Evolutionary conservation across 305 asterid species (phyloP).

Genomic region (Plantago coronopus): DNA sequence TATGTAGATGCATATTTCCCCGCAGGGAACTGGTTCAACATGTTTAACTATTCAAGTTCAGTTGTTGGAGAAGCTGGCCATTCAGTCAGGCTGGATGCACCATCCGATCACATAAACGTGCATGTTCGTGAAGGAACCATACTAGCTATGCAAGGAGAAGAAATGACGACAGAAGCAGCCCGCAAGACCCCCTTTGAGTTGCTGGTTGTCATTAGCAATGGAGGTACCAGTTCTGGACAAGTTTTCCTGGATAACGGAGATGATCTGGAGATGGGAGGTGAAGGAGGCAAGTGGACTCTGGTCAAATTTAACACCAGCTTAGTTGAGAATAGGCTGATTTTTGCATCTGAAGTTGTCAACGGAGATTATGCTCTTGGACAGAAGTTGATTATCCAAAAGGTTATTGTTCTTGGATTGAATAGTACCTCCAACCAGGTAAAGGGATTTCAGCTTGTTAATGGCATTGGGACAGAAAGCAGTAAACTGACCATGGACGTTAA

Average conservation of each 20-base stretch:
- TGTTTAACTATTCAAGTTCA: slow-evolving; percentile 48
- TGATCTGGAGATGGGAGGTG: slow-evolving; percentile 40
- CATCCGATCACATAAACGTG: slow-evolving; percentile 57
- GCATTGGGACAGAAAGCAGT: slow-evolving; percentile 18
- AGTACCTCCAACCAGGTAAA: slow-evolving; percentile 16
- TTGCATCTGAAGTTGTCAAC: slow-evolving; percentile 43
- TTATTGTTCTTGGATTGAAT: slow-evolving; percentile 42
- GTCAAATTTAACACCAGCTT: slow-evolving; percentile 32
- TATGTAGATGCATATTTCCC: slow-evolving; percentile 70
- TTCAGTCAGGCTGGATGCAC: slow-evolving; percentile 52
- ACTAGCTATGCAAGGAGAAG: slow-evolving; percentile 67
- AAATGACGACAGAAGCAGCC: slow-evolving; percentile 63
- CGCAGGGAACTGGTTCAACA: slow-evolving; percentile 74
- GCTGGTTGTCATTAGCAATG: slow-evolving; percentile 38
- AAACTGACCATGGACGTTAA: slow-evolving; percentile 6
- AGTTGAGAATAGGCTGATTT: slow-evolving; percentile 26
- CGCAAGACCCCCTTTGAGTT: slow-evolving; percentile 50
- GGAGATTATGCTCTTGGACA: slow-evolving; percentile 50
- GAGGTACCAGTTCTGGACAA: slow-evolving; percentile 44
- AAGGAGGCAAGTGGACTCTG: slow-evolving; percentile 44
- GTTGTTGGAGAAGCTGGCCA: slow-evolving; percentile 36
- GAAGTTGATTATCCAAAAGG: slow-evolving; percentile 48
- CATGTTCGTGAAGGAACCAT: slow-evolving; percentile 60
- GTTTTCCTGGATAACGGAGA: slow-evolving; percentile 61
- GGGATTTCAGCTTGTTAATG: slow-evolving; percentile 27